These are phyloP conservation scores for Craspedostauros australis DNA, from an alignment of 108 stramenopile genomes.

Conservation along the genomic window DNA sequence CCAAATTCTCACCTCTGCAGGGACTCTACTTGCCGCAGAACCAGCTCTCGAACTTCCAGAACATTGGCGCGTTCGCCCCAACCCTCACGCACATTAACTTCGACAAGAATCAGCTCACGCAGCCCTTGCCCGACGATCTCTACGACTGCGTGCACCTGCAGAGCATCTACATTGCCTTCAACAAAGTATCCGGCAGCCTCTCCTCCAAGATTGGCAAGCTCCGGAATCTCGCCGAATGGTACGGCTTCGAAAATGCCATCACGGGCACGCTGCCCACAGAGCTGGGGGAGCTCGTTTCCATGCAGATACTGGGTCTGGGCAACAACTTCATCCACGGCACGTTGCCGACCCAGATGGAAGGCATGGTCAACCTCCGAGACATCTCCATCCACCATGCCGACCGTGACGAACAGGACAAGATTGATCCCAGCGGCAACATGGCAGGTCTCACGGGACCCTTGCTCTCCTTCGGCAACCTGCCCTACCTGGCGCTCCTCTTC, in stretches of 20 bases:
- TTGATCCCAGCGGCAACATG: not conserved
- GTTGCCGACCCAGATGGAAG: conserved; percentile 46
- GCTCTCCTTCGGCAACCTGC: conserved; percentile 19
- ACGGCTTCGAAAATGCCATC: conserved; percentile 28
- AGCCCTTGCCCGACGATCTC: conserved; percentile 17
- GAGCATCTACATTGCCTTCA: conserved; percentile 9
- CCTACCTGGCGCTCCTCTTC: conserved; percentile 12
- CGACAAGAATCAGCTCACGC: conserved; percentile 12
- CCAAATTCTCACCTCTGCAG: conserved; percentile 1
- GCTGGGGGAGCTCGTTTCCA: conserved; percentile 15
- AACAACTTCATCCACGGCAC: conserved; percentile 43
- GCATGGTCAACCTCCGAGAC: conserved; percentile 32
- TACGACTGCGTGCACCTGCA: conserved; percentile 4
- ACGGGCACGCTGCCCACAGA: conserved; percentile 25
- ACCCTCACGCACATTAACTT: conserved; percentile 10
- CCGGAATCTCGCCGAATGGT: conserved; percentile 23
- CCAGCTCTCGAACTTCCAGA: conserved; percentile 6
- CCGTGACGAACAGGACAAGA: not conserved
- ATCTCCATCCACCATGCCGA: conserved; percentile 22
- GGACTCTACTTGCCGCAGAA: conserved; percentile 1
- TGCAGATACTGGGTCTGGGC: conserved; percentile 10
- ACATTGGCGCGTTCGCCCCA: not conserved
- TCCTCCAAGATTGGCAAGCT: conserved; percentile 20
- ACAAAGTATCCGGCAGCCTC: conserved; percentile 7
- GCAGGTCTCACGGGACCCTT: conserved; percentile 19